These are phyloP conservation scores for Bigelowiella natans DNA, from an alignment of 78 protist genomes.

Conservation along the genomic window DNA sequence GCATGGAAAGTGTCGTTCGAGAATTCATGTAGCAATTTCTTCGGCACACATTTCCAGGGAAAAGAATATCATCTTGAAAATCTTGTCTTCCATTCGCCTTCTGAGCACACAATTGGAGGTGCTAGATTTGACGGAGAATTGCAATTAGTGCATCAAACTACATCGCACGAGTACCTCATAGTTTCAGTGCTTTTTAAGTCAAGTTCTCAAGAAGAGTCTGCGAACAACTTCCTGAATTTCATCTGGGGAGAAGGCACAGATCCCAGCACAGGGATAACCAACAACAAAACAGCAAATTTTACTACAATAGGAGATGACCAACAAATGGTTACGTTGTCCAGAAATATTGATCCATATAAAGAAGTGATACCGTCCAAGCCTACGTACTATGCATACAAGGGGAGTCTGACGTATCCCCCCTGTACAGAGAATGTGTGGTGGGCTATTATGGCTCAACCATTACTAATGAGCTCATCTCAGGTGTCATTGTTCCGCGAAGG, in stretches of 20 bases:
- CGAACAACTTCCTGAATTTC: neutral
- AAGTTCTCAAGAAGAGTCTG: neutral
- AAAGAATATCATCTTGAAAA: neutral
- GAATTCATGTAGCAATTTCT: neutral
- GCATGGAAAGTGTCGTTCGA: neutral
- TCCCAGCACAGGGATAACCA: neutral
- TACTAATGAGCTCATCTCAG: neutral
- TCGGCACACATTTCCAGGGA: neutral
- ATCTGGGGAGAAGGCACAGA: neutral
- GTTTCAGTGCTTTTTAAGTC: neutral
- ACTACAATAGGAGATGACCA: neutral
- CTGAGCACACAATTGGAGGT: neutral
- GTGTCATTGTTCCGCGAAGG: neutral
- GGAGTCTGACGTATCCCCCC: neutral
- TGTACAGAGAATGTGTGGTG: neutral
- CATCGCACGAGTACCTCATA: neutral
- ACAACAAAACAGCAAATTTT: neutral
- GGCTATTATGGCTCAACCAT: neutral
- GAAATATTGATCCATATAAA: neutral
- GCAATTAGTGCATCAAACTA: neutral
- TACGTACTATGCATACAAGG: neutral
- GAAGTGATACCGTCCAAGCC: neutral
- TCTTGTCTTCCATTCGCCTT: neutral
- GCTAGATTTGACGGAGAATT: neutral
- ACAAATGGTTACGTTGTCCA: neutral